Evolutionary conservation across 352 stramenopile species (phyloP).

Genomic region (Globisporangium yorkense): DNA sequence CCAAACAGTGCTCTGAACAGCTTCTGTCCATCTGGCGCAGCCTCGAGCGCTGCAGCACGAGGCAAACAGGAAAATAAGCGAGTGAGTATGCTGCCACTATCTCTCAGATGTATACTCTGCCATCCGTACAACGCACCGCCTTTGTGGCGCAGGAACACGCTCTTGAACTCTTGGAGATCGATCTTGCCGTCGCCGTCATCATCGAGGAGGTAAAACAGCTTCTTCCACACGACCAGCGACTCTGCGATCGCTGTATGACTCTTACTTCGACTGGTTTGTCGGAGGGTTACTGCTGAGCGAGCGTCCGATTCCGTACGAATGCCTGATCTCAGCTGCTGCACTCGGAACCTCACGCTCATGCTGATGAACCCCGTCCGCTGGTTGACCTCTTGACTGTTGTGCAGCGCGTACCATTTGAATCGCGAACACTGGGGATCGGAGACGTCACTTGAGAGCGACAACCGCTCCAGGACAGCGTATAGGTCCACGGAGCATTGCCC

Average conservation of each 20-base stretch:
- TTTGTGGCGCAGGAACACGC: slow-evolving; percentile 29
- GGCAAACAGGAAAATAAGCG: background rate
- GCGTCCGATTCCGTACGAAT: background rate
- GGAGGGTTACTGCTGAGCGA: too few relatives aligned
- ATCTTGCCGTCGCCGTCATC: slow-evolving; percentile 45
- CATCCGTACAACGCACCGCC: slow-evolving; percentile 19
- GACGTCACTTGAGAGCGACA: background rate
- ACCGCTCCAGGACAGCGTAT: slow-evolving; percentile 1
- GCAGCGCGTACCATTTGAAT: slow-evolving; percentile 19
- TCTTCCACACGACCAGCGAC: slow-evolving; percentile 47
- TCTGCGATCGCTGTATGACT: slow-evolving; percentile 12
- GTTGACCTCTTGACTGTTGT: slow-evolving; percentile 13
- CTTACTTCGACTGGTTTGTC: background rate
- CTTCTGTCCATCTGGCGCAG: slow-evolving; percentile 31
- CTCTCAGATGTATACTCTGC: too few relatives aligned
- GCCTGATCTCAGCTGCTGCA: background rate
- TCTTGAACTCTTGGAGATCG: slow-evolving; percentile 49
- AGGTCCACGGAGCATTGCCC: slow-evolving; percentile 19
- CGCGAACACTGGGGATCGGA: background rate
- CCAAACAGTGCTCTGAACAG: slow-evolving; percentile 32
- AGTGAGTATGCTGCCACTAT: too few relatives aligned
- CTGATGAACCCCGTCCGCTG: slow-evolving; percentile 16
- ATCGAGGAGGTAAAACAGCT: slow-evolving; percentile 67
- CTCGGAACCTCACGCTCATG: slow-evolving; percentile 15
- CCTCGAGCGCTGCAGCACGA: slow-evolving; percentile 23